Evolutionary conservation across 2,329 filamentous ascomycete species (phyloP).

Genomic region (Aureobasidium sp.): DNA sequence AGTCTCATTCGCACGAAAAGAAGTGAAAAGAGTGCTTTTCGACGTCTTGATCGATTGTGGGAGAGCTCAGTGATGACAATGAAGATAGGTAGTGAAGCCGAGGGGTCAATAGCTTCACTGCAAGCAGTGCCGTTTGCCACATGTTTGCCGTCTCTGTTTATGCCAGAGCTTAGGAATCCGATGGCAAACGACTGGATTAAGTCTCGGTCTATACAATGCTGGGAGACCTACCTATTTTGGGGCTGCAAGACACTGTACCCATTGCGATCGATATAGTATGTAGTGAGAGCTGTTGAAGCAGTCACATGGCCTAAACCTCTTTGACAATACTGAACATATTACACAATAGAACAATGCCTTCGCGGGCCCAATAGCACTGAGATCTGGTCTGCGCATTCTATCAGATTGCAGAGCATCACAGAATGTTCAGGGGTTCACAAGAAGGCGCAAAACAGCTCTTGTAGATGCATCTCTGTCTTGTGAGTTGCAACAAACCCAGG

Average conservation of each 20-base stretch:
- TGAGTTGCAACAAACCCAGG: neutral
- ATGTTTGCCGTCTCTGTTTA: neutral
- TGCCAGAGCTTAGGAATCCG: neutral
- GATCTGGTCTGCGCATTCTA: neutral
- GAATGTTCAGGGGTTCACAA: neutral
- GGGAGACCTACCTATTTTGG: neutral
- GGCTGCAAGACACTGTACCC: neutral
- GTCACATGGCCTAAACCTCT: neutral
- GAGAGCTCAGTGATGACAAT: neutral
- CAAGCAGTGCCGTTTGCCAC: neutral
- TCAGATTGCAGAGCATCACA: neutral
- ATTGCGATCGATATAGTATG: neutral
- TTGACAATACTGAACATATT: neutral
- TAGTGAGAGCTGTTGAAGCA: neutral
- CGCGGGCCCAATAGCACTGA: neutral
- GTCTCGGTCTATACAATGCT: neutral
- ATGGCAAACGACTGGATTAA: neutral
- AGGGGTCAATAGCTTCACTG: neutral
- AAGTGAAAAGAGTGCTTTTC: neutral
- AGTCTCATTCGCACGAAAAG: too few relatives aligned
- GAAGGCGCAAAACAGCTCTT: neutral
- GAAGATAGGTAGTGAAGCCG: neutral
- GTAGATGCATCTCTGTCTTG: neutral
- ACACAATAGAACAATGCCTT: neutral
- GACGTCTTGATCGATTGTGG: neutral